Conservation (phyloP, 345 rosid species). For the Rhizophora apiculata region DNA sequence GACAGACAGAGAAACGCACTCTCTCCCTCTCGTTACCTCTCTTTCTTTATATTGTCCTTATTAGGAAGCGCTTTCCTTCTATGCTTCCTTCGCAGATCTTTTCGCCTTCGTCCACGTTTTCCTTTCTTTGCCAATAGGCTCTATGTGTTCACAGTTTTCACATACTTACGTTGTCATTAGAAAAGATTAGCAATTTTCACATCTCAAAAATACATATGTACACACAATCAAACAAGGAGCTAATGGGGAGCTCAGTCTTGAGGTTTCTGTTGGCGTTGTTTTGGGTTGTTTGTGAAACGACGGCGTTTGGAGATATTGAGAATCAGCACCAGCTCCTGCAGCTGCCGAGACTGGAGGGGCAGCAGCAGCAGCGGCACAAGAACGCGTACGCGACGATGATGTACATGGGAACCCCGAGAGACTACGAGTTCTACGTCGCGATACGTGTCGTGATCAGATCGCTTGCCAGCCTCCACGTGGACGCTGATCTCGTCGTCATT, state of each 20-base stretch:
- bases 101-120: too few species aligned
- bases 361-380: slow-evolving; percentile 37
- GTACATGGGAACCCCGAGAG: slow-evolving; percentile 98
- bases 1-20: too few species aligned
- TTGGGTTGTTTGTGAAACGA: slow-evolving; percentile 2
- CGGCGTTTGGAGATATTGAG: slow-evolving; percentile 19
- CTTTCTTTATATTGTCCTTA: too few species aligned
- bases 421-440: slow-evolving; percentile 94
- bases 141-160: too few species aligned
- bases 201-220: too few species aligned
- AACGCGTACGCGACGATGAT: slow-evolving; percentile 98
- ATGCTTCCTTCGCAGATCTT: too few species aligned
- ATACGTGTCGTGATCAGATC: slow-evolving; percentile 91
- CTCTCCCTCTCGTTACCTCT: too few species aligned
- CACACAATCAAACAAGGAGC: too few species aligned
- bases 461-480: slow-evolving; percentile 51
- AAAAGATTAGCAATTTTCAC: too few species aligned
- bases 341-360: background rate
- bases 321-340: background rate
- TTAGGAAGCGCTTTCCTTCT: too few species aligned
- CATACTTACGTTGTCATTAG: too few species aligned
- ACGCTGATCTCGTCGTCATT: slow-evolving; percentile 92
- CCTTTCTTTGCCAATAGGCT: too few species aligned
- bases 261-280: slow-evolving; percentile 9
- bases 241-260: background rate